Percentiles rank a stretch among this genome's conserved stretches.
phyloP scores from a whole-genome alignment of 2,329 filamentous ascomycete species.

The Penicillium fuscoglaucum region DNA sequence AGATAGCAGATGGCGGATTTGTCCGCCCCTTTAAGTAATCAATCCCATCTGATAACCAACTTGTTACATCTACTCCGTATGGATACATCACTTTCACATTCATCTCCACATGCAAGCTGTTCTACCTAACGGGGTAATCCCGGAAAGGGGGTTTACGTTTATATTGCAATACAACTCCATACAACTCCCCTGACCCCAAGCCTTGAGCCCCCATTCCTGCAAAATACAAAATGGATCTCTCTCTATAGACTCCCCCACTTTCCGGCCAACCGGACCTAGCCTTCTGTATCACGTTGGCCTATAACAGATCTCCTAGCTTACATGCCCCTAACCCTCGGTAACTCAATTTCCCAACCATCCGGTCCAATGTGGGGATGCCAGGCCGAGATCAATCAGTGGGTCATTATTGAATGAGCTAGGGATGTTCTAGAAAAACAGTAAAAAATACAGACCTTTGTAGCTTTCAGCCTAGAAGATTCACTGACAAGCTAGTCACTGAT shows the following conservation, averaged over 20 bases:
- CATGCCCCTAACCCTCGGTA: not conserved
- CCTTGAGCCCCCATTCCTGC: not conserved
- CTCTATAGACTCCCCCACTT: conserved; percentile 12
- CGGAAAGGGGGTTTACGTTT: not conserved
- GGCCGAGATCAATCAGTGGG: conserved; percentile 8
- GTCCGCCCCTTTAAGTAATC: not conserved
- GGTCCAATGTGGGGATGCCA: conserved; percentile 6
- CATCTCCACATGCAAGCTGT: not conserved
- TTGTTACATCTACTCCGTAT: not conserved
- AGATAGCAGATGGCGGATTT: conserved; percentile 4
- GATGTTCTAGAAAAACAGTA: conserved; percentile 8
- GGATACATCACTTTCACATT: too few species aligned
- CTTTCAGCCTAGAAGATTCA: not conserved
- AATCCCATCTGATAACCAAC: conserved; percentile 10
- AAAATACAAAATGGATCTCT: not conserved
- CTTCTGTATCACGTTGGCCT: conserved; percentile 1
- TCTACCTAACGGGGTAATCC: not conserved
- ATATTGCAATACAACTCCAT: not conserved
- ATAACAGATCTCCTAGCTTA: not conserved
- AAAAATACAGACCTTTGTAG: not conserved
- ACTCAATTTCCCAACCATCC: conserved; percentile 3
- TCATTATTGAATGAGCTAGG: not conserved
- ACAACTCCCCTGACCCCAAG: not conserved
- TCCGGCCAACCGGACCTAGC: conserved; percentile 6
- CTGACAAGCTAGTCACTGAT: too few species aligned